A percentile compares a stretch with the other conserved stretches of the same genome.
Conservation (phyloP, 2,329 filamentous ascomycete species). For the Daldinia eschscholtzii region DNA sequence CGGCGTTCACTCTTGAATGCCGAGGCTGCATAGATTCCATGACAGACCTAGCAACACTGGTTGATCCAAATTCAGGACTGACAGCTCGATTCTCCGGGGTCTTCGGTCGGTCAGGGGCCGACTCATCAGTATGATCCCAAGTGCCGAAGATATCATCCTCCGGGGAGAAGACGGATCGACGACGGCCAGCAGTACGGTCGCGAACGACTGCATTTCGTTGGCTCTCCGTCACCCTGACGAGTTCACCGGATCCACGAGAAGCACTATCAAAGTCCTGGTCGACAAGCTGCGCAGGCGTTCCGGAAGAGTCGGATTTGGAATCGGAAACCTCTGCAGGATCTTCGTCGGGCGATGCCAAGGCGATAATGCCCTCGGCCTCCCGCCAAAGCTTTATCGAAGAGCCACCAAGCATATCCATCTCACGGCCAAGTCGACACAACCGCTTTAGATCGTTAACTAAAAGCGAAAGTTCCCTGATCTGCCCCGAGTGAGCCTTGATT, state of each 20-base stretch:
- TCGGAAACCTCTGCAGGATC: constrained; percentile 62
- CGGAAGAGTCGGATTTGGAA: constrained; percentile 52
- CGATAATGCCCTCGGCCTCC: constrained; percentile 88
- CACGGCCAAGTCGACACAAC: constrained; percentile 76
- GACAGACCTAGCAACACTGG: constrained; percentile 69
- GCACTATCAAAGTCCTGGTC: constrained; percentile 64
- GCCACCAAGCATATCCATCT: constrained; percentile 74
- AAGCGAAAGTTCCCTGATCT: constrained; percentile 83
- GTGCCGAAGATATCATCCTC: constrained; percentile 76
- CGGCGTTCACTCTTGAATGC: constrained; percentile 59
- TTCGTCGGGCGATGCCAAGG: constrained; percentile 79
- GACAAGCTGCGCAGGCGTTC: constrained; percentile 58
- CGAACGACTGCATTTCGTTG: constrained; percentile 65
- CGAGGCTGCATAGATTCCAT: constrained; percentile 74
- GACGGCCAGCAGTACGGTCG: constrained; percentile 64
- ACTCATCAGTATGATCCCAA: constrained; percentile 60
- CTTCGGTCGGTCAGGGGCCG: constrained; percentile 54
- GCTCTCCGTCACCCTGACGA: constrained; percentile 57
- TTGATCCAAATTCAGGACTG: constrained; percentile 55
- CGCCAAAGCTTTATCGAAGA: constrained; percentile 75
- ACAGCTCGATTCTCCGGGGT: constrained; percentile 57
- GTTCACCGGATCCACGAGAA: constrained; percentile 59
- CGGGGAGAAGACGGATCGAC: constrained; percentile 73
- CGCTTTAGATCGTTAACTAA: constrained; percentile 87
- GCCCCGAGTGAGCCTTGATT: constrained; percentile 85